phyloP scores from a whole-genome alignment of 768 basidiomycete species.

The Tubosaeta sp. region DNA sequence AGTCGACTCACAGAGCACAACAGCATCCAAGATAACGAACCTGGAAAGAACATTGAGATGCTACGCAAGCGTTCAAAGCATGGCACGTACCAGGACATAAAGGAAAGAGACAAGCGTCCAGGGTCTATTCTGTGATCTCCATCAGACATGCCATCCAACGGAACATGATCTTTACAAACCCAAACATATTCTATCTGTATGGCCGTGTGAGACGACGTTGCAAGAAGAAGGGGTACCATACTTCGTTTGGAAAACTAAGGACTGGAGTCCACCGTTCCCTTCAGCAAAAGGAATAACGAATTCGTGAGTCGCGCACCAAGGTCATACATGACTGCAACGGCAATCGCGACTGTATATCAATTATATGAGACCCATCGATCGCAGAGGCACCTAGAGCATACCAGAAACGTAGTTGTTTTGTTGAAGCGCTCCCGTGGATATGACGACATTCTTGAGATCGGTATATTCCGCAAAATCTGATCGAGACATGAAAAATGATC shows the following conservation, averaged over 20 bases:
- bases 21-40: constrained; percentile 12
- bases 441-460: background rate
- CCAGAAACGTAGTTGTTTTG: background rate
- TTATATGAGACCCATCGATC: background rate
- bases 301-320: background rate
- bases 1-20: constrained; percentile 6
- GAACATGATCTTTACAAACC: background rate
- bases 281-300: background rate
- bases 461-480: background rate
- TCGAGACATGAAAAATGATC: background rate
- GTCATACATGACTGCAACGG: constrained; percentile 4
- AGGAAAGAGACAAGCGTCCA: constrained; percentile 11
- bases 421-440: background rate
- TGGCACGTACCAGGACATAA: constrained; percentile 7
- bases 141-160: background rate
- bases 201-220: background rate
- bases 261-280: background rate
- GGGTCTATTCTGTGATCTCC: background rate
- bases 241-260: constrained; percentile 10
- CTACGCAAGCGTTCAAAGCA: background rate
- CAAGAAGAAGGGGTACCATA: background rate
- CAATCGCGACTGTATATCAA: constrained; percentile 1
- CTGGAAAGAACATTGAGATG: background rate
- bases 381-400: background rate
- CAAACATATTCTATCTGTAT: constrained; percentile 12